Base-by-base conservation (phyloP, 306 rosid species). In the Pterocarpus macrocarpus region DNA sequence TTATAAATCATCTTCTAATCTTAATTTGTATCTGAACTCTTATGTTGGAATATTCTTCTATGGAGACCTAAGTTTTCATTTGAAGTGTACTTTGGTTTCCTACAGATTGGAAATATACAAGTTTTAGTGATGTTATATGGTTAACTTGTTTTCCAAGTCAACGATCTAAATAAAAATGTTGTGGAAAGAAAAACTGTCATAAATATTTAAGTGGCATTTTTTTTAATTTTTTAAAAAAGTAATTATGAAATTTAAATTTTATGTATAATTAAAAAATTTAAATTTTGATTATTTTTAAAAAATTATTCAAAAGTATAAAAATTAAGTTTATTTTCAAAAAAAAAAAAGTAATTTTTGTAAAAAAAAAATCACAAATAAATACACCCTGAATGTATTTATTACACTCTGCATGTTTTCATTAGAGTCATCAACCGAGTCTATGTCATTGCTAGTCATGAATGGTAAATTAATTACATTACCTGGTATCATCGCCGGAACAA, bases 401-500 rank as follows among this genome's bases (percentile, higher is more conserved):
- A 22, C 28, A 22, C 28, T 22, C 28, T 22, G 28, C 28, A 22
- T 22, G 28, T 22, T 22, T 22, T 22, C 28, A 22, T 22, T 22
- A 22, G 28, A 22, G 28, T 22, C 28, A 22, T 22, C 28, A 0
- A 22, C 28, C 28, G 28, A 66, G 38, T n/a, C 30, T 68, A 28
- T n/a, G 61, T 49, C 43, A 32, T 58, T 32, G 13, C 50, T 32
- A 35, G 65, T 62, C n/a, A 12, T 38, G 52, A 58, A 35, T 45
- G 17, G 36, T 34, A 16, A 70, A 71, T 11, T 70, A 62, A 80
- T 80, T 80, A 59, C 78, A 62, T 71, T 49, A 56, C 70, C 50
- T 55, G 30, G 47, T 58, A 45, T 79, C 66, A 73, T 57, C 77
- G 59, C 44, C 63, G 35, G 47, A 59, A 44, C 56, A 79, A 79